Conservation (phyloP, 768 basidiomycete genomes). For the Pisolithus albus region DNA sequence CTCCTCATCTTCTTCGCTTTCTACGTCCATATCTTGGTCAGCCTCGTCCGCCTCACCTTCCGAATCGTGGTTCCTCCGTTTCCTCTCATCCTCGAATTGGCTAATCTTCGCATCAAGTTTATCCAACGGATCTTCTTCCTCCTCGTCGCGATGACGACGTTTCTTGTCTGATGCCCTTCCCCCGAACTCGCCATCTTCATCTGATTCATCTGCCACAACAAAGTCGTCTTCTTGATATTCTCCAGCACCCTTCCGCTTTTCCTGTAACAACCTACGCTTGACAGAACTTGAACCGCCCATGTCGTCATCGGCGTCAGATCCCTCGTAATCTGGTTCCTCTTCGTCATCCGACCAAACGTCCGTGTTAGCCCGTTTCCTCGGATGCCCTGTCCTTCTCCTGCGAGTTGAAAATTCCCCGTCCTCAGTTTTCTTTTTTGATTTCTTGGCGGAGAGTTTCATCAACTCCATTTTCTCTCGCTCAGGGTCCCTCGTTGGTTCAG, state of each 20-base stretch:
- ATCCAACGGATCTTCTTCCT: constrained; percentile 61
- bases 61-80: constrained; percentile 31
- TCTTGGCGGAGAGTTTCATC: constrained; percentile 56
- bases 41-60: constrained; percentile 31
- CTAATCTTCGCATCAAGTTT: constrained; percentile 62
- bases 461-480: constrained; percentile 68
- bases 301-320: constrained; percentile 57
- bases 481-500: constrained; percentile 71
- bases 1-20: constrained; percentile 67
- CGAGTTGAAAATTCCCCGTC: constrained; percentile 43
- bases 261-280: constrained; percentile 40
- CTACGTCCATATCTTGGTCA: constrained; percentile 59
- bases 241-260: constrained; percentile 48
- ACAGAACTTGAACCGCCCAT: constrained; percentile 23
- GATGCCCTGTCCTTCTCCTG: constrained; percentile 40
- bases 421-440: constrained; percentile 52
- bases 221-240: constrained; percentile 86
- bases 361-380: constrained; percentile 34
- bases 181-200: constrained; percentile 46
- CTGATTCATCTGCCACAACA: constrained; percentile 70
- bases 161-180: constrained; percentile 31
- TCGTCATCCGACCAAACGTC: constrained; percentile 68
- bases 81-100: constrained; percentile 48
- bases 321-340: constrained; percentile 51
- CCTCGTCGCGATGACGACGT: constrained; percentile 34